Evolutionary conservation across 306 rosid genomes (phyloP).

Genomic region (Trichosanthes truncata): DNA sequence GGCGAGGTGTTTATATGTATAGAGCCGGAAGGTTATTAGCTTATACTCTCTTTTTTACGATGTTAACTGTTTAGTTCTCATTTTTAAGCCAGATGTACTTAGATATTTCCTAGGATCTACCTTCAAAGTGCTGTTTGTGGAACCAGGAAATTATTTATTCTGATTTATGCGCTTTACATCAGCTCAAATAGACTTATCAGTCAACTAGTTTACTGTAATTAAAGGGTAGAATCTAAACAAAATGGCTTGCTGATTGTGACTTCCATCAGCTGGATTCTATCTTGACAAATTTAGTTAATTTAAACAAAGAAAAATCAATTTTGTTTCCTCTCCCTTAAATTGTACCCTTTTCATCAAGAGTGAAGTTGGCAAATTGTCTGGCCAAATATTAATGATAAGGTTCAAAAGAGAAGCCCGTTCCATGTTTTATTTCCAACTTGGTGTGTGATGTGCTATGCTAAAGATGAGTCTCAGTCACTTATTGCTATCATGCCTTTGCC

Average conservation of each 20-base stretch:
- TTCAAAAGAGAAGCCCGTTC: background rate
- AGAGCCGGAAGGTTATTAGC: constrained; percentile 73
- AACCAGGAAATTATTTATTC: background rate
- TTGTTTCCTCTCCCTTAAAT: background rate
- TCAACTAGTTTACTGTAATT: background rate
- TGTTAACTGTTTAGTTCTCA: background rate
- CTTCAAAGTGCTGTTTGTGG: background rate
- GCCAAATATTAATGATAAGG: background rate
- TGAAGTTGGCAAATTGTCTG: background rate
- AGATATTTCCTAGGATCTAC: background rate
- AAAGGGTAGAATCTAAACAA: background rate
- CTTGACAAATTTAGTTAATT: background rate
- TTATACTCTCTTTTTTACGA: background rate
- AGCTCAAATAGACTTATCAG: background rate
- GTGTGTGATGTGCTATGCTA: background rate
- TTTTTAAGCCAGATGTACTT: background rate
- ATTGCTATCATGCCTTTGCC: background rate
- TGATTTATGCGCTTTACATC: background rate
- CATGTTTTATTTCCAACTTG: background rate
- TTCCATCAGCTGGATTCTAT: background rate
- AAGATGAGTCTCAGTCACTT: background rate
- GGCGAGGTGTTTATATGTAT: constrained; percentile 80
- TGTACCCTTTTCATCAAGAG: background rate
- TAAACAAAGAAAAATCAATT: background rate
- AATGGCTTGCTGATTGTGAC: background rate